Evolutionary conservation across 345 rosid genomes (phyloP), one percentile per base, ranked within the genome.

Genomic region (Eucalyptus paniculata): DNA sequence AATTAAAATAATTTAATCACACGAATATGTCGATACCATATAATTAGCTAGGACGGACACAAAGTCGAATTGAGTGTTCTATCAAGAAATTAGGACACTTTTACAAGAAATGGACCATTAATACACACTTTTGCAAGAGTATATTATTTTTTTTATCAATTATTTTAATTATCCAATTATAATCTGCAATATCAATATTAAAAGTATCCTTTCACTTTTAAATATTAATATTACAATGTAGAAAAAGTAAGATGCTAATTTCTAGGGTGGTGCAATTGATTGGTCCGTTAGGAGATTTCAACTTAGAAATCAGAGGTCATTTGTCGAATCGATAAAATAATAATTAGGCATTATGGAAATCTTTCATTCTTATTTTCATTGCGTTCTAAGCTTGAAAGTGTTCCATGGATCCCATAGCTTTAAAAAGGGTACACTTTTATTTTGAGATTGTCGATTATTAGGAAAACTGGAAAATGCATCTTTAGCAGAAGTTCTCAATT

Each of bases 321-420:
- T 5, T 16, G 40, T 32, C 6, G 12, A 65, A 67, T n/a, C n/a
- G n/a, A n/a, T n/a, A n/a, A n/a, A n/a, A n/a, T n/a, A n/a, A n/a
- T n/a, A n/a, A n/a, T n/a, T n/a, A n/a, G n/a, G n/a, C n/a, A n/a
- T n/a, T n/a, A n/a, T n/a, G n/a, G n/a, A n/a, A n/a, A n/a, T n/a
- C 34, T 15, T 65, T n/a, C 37, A 26, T 26, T 58, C 30, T 26
- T 58, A 58, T 58, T 58, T 58, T 58, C 15, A 11, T 10, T 0
- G n/a, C n/a, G 7, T 58, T 58, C 0, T 0, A 9, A 58, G 30
- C 14, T 58, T 26, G 65, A 1, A 0, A 24, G 65, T 58, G n/a
- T 58, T 58, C 65, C 13, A 2, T 6, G 2, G 6, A 58, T 58
- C 0, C 0, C 56, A 7, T 58, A 5, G n/a, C 1, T 1, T 0